These are phyloP conservation scores for Botrytis medusae DNA, from an alignment of 2,329 filamentous ascomycete species.

Conservation along the genomic window DNA sequence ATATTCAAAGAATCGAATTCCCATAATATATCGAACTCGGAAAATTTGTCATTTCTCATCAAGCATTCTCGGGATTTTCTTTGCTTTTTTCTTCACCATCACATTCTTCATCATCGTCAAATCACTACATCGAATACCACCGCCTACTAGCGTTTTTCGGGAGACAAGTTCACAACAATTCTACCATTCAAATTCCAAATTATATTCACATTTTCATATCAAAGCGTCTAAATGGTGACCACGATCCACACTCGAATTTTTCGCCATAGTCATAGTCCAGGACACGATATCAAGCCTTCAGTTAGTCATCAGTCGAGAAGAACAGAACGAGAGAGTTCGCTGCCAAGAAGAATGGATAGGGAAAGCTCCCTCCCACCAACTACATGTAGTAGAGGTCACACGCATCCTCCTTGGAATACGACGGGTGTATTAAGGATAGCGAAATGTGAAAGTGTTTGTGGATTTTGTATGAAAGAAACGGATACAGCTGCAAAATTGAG, in stretches of 20 bases:
- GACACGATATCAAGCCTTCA: slow-evolving; percentile 3
- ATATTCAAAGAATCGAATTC: neutral
- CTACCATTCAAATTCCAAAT: neutral
- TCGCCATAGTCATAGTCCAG: slow-evolving; percentile 10
- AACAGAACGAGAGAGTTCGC: slow-evolving; percentile 5
- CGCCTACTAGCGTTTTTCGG: too few species aligned
- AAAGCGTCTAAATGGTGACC: slow-evolving; percentile 12
- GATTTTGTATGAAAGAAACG: slow-evolving; percentile 38
- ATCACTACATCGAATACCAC: neutral
- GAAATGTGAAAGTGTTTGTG: slow-evolving; percentile 37
- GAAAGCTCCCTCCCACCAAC: slow-evolving; percentile 29
- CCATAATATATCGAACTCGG: neutral
- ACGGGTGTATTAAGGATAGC: slow-evolving; percentile 34
- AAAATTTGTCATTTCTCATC: neutral
- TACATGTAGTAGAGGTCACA: slow-evolving; percentile 36
- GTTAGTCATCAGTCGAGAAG: slow-evolving; percentile 7
- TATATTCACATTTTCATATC: neutral
- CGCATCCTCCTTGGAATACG: slow-evolving; percentile 37
- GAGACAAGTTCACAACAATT: neutral
- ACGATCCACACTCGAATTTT: slow-evolving; percentile 17
- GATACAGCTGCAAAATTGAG: slow-evolving; percentile 38
- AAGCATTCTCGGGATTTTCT: neutral
- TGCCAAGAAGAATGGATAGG: slow-evolving; percentile 18
- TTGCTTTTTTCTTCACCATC: neutral
- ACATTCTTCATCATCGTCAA: neutral